These are phyloP conservation scores for Paecilomyces fulvus DNA, from an alignment of 2,329 filamentous ascomycete genomes.

Conservation along the genomic window DNA sequence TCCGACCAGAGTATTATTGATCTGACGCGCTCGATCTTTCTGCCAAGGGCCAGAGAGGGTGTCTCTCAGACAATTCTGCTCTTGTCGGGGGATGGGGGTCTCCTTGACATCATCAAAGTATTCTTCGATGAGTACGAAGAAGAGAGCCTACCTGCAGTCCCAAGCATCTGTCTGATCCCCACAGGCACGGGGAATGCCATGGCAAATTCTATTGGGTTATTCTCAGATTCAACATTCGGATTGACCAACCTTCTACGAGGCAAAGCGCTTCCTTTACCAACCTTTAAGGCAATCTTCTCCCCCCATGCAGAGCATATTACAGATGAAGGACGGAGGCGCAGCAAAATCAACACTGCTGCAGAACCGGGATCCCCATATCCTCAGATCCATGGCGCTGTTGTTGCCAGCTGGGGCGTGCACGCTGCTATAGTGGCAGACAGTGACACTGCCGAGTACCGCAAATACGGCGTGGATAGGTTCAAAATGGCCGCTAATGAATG, in stretches of 20 bases:
- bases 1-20: conserved; percentile 56
- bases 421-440: conserved; percentile 83
- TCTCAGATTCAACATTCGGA: conserved; percentile 27
- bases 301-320: conserved; percentile 42
- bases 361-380: conserved; percentile 21
- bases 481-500: conserved; percentile 73
- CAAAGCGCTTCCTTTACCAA: conserved; percentile 46
- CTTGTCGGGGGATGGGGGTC: conserved; percentile 78
- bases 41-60: conserved; percentile 41
- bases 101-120: conserved; percentile 73
- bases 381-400: conserved; percentile 62
- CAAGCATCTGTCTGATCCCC: conserved; percentile 48
- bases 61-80: conserved; percentile 59
- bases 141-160: conserved; percentile 34
- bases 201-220: conserved; percentile 31
- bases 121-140: conserved; percentile 28
- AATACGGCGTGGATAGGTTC: conserved; percentile 69
- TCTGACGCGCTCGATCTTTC: conserved; percentile 47
- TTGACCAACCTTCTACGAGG: conserved; percentile 56
- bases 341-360: conserved; percentile 10
- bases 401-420: conserved; percentile 85
- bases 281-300: conserved; percentile 56
- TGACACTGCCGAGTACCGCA: conserved; percentile 73
- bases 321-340: conserved; percentile 38
- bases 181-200: conserved; percentile 44